Conservation (phyloP, 176 grass and related monocot genomes). For the Carex parvula region DNA sequence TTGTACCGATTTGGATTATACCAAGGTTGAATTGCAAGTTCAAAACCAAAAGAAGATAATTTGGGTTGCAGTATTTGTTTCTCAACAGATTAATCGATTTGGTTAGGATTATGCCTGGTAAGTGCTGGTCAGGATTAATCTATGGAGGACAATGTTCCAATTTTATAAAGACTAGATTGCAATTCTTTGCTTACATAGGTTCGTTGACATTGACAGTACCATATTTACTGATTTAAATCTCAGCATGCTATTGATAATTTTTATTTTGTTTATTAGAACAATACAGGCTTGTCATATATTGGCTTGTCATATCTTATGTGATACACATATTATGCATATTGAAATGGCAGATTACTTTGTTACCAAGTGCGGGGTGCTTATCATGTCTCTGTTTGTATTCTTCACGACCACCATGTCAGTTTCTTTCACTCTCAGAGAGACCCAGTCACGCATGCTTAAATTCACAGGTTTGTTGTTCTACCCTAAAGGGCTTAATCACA, state of each 20-base stretch:
- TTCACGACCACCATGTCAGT: conserved; percentile 99
- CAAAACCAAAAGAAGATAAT: background rate
- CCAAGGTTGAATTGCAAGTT: background rate
- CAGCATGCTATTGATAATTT: background rate
- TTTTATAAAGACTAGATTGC: background rate
- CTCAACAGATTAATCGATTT: background rate
- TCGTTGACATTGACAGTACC: background rate
- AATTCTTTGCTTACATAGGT: background rate
- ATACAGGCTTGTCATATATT: background rate
- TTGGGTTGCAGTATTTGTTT: background rate
- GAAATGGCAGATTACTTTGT: conserved; percentile 85
- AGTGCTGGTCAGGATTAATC: background rate
- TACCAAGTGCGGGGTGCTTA: conserved; percentile 90
- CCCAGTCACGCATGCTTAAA: conserved; percentile 92
- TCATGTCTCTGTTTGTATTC: conserved; percentile 99
- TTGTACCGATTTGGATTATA: background rate
- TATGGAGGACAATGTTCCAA: background rate
- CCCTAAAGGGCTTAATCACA: background rate
- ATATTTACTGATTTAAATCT: conserved; percentile 10
- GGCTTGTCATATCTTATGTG: conserved; percentile 19
- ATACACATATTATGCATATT: conserved; percentile 37
- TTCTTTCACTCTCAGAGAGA: conserved; percentile 98
- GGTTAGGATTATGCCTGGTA: background rate
- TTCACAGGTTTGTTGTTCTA: conserved; percentile 80
- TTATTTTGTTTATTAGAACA: background rate